These are phyloP conservation scores for Pichia thaimueangensis DNA, from an alignment of 805 yeast species.

Conservation along the genomic window DNA sequence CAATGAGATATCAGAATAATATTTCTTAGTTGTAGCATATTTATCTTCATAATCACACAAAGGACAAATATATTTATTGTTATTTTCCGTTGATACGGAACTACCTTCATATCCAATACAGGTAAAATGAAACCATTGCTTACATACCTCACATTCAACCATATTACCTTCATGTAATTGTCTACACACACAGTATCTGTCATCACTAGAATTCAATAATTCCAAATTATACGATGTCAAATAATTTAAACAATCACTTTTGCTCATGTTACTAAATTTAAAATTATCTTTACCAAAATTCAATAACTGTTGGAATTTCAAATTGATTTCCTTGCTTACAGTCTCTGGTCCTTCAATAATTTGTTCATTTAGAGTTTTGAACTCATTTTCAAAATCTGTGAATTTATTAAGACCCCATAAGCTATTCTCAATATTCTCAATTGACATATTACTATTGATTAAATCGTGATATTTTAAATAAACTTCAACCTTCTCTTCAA, in stretches of 20 bases:
- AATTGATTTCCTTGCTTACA: constrained; percentile 4
- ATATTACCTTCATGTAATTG: constrained; percentile 51
- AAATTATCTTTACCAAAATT: constrained; percentile 11
- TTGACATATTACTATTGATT: neutral
- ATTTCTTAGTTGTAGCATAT: constrained; percentile 17
- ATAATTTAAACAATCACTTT: constrained; percentile 8
- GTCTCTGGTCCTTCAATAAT: constrained; percentile 4
- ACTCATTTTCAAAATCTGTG: constrained; percentile 1
- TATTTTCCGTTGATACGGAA: constrained; percentile 29
- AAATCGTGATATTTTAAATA: constrained; percentile 4
- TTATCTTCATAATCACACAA: constrained; percentile 38
- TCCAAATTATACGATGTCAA: constrained; percentile 11
- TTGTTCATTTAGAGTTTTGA: constrained; percentile 2
- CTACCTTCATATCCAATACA: constrained; percentile 40
- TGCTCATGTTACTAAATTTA: constrained; percentile 5
- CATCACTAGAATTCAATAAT: constrained; percentile 16
- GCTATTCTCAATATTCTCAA: neutral
- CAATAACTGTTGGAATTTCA: constrained; percentile 2
- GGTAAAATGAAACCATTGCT: constrained; percentile 63
- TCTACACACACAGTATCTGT: constrained; percentile 55
- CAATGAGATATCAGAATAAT: constrained; percentile 7
- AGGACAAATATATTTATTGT: constrained; percentile 44
- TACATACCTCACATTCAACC: constrained; percentile 66
- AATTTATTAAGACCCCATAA: neutral
- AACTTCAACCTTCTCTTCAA: neutral